A percentile compares a stretch with the other conserved stretches of the same genome.
Conservation (phyloP, 768 basidiomycete genomes). For the Calocybe indica region DNA sequence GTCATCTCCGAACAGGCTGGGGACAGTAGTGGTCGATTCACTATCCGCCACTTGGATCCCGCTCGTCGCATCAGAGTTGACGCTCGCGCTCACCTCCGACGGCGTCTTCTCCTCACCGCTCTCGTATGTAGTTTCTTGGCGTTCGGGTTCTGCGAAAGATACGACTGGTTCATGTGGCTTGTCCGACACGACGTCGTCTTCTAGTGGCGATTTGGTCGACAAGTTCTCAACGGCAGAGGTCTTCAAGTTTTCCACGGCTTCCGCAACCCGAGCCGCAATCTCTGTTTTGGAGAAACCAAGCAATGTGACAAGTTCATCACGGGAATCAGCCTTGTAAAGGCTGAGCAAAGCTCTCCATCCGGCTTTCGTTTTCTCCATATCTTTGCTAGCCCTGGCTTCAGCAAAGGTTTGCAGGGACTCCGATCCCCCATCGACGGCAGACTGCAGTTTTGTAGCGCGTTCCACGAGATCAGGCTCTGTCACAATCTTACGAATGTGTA, state of each 20-base stretch:
- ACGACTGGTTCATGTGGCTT: slow-evolving; percentile 70
- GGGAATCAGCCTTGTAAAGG: slow-evolving; percentile 83
- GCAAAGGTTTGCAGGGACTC: slow-evolving; percentile 60
- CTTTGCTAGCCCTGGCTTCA: slow-evolving; percentile 43
- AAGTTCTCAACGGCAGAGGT: slow-evolving; percentile 24
- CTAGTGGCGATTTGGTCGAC: slow-evolving; percentile 21
- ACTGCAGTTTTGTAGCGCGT: slow-evolving; percentile 62
- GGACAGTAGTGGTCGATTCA: slow-evolving; percentile 81
- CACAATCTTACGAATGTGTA: slow-evolving; percentile 73
- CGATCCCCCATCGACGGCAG: slow-evolving; percentile 45
- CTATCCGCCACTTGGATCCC: slow-evolving; percentile 52
- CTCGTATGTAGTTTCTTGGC: slow-evolving; percentile 32
- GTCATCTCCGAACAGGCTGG: slow-evolving; percentile 86
- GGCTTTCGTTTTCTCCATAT: slow-evolving; percentile 30
- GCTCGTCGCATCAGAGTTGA: slow-evolving; percentile 56
- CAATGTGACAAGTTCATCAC: slow-evolving; percentile 84
- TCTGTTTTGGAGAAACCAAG: slow-evolving; percentile 92
- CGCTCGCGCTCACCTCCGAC: slow-evolving; percentile 67
- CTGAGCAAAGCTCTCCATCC: slow-evolving; percentile 88
- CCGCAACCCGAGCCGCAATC: slow-evolving; percentile 69
- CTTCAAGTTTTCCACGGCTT: slow-evolving; percentile 75
- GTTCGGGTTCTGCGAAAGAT: slow-evolving; percentile 78
- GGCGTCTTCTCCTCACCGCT: slow-evolving; percentile 51
- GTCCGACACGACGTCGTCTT: slow-evolving; percentile 35
- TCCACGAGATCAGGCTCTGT: slow-evolving; percentile 74